Evolutionary conservation across 306 rosid species (phyloP).

Genomic region (Pyrus communis): DNA sequence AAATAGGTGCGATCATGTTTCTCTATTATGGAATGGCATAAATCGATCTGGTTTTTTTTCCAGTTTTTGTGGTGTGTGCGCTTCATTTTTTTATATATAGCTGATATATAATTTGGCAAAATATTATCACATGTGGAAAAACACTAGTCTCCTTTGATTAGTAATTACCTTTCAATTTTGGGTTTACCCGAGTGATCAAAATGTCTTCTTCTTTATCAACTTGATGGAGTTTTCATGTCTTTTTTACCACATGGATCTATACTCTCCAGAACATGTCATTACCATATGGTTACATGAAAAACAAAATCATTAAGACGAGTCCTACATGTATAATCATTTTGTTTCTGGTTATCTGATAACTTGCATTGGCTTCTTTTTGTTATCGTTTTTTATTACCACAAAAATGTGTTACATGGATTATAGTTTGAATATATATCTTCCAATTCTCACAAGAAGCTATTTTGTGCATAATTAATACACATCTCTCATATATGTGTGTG

Average conservation of each 20-base stretch:
- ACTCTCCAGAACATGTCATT: background rate
- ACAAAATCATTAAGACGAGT: conserved; percentile 1
- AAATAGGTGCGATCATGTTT: background rate
- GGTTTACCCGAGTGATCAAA: background rate
- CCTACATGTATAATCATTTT: conserved; percentile 9
- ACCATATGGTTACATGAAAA: background rate
- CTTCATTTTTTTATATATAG: too few species aligned
- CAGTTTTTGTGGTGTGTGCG: background rate
- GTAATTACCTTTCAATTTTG: background rate
- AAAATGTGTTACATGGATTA: background rate
- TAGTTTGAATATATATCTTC: background rate
- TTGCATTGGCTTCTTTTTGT: background rate
- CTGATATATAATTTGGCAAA: too few species aligned
- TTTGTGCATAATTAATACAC: background rate
- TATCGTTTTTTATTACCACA: background rate
- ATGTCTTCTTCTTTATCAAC: background rate
- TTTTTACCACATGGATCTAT: background rate
- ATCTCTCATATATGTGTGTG: too few species aligned
- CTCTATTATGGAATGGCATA: background rate
- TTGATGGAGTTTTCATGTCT: background rate
- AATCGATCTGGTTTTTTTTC: background rate
- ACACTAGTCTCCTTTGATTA: background rate
- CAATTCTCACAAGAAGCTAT: background rate
- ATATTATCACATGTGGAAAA: background rate
- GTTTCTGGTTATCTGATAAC: background rate